Percentiles rank a stretch among this genome's conserved stretches.
These are phyloP conservation scores for Acacia melanoxylon DNA, from an alignment of 306 rosid genomes.

Conservation along the genomic window DNA sequence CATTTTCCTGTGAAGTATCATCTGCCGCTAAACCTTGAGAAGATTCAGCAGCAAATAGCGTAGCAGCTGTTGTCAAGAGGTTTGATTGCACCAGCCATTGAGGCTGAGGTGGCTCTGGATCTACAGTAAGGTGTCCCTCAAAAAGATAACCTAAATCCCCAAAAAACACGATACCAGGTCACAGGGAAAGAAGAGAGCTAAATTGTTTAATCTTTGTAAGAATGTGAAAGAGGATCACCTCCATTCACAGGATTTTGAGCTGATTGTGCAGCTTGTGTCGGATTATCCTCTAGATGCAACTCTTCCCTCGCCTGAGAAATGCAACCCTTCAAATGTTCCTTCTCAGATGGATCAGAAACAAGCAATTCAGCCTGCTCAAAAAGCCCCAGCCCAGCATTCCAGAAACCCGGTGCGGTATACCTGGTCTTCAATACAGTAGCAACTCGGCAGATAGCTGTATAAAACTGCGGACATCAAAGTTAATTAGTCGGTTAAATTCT, in stretches of 20 bases:
- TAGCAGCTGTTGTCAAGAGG: conserved; percentile 70
- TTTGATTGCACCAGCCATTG: conserved; percentile 86
- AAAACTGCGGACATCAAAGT: conserved; percentile 49
- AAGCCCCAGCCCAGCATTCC: conserved; percentile 78
- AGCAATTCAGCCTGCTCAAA: conserved; percentile 62
- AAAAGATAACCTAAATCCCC: conserved; percentile 75
- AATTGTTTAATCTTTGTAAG: background rate
- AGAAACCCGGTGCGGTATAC: conserved; percentile 82
- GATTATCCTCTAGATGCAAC: conserved; percentile 56
- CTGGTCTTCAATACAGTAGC: conserved; percentile 83
- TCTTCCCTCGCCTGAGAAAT: conserved; percentile 69
- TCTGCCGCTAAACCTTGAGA: conserved; percentile 51
- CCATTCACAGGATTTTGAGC: conserved; percentile 36
- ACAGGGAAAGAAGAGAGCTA: background rate
- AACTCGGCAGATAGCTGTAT: conserved; percentile 67
- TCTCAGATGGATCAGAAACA: conserved; percentile 63
- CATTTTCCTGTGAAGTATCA: conserved; percentile 40
- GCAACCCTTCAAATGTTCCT: conserved; percentile 53
- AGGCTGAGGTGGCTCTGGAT: conserved; percentile 90
- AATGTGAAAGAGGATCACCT: conserved; percentile 44
- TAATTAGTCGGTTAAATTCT: conserved; percentile 7
- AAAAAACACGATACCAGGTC: background rate
- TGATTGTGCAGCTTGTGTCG: conserved; percentile 40
- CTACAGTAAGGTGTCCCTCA: conserved; percentile 95
- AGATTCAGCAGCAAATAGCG: conserved; percentile 64